Evolutionary conservation across 1,139 yeast genomes (phyloP), one percentile per base, ranked within the genome.

Genomic region (Taphrina deformans): DNA sequence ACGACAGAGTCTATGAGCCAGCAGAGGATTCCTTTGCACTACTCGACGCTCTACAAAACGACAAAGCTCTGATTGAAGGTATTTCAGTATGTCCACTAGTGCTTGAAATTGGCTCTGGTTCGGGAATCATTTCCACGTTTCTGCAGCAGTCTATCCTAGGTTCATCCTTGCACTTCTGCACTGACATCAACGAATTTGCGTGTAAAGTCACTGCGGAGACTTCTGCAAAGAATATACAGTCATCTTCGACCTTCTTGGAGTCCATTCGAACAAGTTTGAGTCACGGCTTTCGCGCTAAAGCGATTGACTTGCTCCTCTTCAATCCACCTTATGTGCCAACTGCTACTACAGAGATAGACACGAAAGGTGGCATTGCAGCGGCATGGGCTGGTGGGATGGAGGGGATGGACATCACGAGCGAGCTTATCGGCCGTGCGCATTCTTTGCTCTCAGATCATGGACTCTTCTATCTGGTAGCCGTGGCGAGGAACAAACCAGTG

Each of bases 261-360:
- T 29, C 52, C 12, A 52, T 62, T 18, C 59, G 65, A 41, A 56
- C 68, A 21, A 27, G 38, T 27, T 44, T 67, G 27, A n/a, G 44
- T 14, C 38, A 56, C 26, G 67, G 62, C 9, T 41, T 66, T 9
- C 55, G 62, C 9, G 31, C 56, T 24, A 14, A n/a, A 12, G 23
- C 41, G 3, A 16, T 67, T 48, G 69, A 67, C 52, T 26, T 67
- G 21, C 52, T 67, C 9, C 21, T 67, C 12, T 67, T 67, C 44
- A 67, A 67, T 48, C 69, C 69, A 21, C 69, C 69, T 3, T 67
- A 67, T 53, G 68, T 66, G 21, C 69, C 69, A 10, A 66, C 69
- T 10, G 24, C 51, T 12, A 24, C 23, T 6, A 24, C 65, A 10
- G 65, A 67, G 38, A 65, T 62, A 50, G 48, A 66, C 23, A 40